These are phyloP conservation scores for Chaetomium globosum DNA, from an alignment of 2,329 filamentous ascomycete genomes.

Conservation along the genomic window DNA sequence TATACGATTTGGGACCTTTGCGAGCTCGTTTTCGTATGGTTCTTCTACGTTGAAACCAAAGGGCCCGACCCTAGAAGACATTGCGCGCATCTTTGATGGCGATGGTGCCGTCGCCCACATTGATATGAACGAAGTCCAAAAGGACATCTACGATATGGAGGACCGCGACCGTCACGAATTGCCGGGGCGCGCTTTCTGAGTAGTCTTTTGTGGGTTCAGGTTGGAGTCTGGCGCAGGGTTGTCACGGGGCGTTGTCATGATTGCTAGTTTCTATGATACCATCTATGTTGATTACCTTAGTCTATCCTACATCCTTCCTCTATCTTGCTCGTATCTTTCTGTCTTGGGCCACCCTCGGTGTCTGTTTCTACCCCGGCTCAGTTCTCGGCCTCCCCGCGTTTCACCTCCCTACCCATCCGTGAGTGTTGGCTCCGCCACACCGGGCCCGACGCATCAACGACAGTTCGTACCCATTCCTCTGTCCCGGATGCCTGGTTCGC, in stretches of 20 bases:
- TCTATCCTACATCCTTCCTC: not conserved
- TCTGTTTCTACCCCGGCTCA: not conserved
- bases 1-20: constrained; percentile 65
- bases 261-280: constrained; percentile 12
- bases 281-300: not conserved
- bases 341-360: not conserved
- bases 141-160: constrained; percentile 48
- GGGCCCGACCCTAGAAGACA: constrained; percentile 70
- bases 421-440: constrained; percentile 17
- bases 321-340: not conserved
- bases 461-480: constrained; percentile 27
- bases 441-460: constrained; percentile 24
- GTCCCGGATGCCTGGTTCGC: constrained; percentile 23
- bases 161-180: constrained; percentile 25
- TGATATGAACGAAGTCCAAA: constrained; percentile 58
- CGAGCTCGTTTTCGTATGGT: constrained; percentile 65
- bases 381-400: not conserved
- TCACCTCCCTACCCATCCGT: constrained; percentile 25
- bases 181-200: constrained; percentile 24
- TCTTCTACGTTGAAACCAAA: constrained; percentile 72
- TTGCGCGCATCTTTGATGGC: constrained; percentile 71
- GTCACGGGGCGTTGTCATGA: not conserved
- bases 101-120: constrained; percentile 60
- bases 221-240: constrained; percentile 20
- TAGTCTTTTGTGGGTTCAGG: not conserved